Conservation (phyloP, 495 filamentous ascomycete genomes). For the Apodospora peruviana region DNA sequence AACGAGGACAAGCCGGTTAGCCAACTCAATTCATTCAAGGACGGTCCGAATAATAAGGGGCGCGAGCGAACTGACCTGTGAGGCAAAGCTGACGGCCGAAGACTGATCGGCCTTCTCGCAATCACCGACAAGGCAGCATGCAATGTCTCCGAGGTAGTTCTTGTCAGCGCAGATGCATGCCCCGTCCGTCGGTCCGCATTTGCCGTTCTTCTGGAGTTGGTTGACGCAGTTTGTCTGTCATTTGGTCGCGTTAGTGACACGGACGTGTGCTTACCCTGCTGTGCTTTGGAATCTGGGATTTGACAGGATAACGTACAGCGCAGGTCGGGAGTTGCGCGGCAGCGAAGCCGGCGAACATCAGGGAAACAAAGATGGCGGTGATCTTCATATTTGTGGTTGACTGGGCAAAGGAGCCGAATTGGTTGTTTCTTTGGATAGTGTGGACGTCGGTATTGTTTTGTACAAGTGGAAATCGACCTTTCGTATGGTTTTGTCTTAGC, state of each 20-base stretch:
- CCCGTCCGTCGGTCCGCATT: constrained; percentile 55
- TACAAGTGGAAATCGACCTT: too few relatives aligned
- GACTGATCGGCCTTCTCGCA: constrained; percentile 54
- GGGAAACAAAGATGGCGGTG: constrained; percentile 21
- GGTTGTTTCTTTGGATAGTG: too few relatives aligned
- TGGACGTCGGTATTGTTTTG: too few relatives aligned
- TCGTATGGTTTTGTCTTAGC: too few relatives aligned
- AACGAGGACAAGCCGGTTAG: neutral
- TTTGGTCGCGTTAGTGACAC: constrained; percentile 7
- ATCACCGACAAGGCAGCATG: constrained; percentile 57
- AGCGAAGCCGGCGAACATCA: constrained; percentile 24
- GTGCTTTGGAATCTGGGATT: too few relatives aligned
- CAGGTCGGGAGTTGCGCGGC: constrained; percentile 50
- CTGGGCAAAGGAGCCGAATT: neutral
- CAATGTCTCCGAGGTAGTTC: constrained; percentile 54
- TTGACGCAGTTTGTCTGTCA: constrained; percentile 51
- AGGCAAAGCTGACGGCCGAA: constrained; percentile 28
- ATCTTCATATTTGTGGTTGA: constrained; percentile 29
- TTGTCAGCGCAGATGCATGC: constrained; percentile 62
- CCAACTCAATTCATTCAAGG: neutral
- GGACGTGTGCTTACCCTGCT: constrained; percentile 1
- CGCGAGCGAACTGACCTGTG: constrained; percentile 12
- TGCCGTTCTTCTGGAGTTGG: constrained; percentile 35
- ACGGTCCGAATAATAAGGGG: too few relatives aligned
- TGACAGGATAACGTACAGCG: constrained; percentile 46